Evolutionary conservation across 768 basidiomycete genomes (phyloP).

Genomic region (Rhizopogon vesiculosus): DNA sequence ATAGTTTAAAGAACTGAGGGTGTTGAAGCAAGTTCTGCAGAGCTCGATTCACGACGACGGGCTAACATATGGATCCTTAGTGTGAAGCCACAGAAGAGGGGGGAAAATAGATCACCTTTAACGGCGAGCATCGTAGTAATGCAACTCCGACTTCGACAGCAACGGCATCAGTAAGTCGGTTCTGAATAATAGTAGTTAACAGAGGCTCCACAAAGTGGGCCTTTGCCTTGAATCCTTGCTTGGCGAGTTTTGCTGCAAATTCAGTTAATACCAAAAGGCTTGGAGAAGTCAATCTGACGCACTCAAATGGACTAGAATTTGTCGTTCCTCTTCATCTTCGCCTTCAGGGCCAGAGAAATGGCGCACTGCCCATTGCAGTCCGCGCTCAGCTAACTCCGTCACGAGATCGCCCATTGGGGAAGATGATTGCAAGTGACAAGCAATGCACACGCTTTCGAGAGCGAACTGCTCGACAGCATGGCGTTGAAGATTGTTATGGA

Average conservation of each 20-base stretch:
- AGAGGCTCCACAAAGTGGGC: slow-evolving; percentile 68
- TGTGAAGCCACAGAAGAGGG: background rate
- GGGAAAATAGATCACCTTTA: slow-evolving; percentile 53
- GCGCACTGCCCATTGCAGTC: slow-evolving; percentile 50
- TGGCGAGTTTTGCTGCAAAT: slow-evolving; percentile 10
- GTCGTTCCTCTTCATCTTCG: slow-evolving; percentile 12
- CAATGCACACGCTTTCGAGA: slow-evolving; percentile 29
- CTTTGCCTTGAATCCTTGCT: slow-evolving; percentile 28
- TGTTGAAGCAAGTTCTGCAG: slow-evolving; percentile 76
- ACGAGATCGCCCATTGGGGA: slow-evolving; percentile 20
- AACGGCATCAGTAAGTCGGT: slow-evolving; percentile 40
- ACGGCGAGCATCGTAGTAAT: slow-evolving; percentile 34
- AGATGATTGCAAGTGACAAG: slow-evolving; percentile 17
- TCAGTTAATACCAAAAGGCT: background rate
- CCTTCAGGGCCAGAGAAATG: slow-evolving; percentile 33
- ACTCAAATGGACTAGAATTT: slow-evolving; percentile 35
- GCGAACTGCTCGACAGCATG: slow-evolving; percentile 23
- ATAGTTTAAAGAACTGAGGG: slow-evolving; percentile 51
- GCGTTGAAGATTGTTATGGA: slow-evolving; percentile 24
- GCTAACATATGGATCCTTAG: slow-evolving; percentile 32
- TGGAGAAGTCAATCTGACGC: slow-evolving; percentile 9
- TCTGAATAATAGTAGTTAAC: slow-evolving; percentile 57
- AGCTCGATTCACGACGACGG: slow-evolving; percentile 66
- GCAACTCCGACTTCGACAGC: slow-evolving; percentile 40
- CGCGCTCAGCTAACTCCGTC: slow-evolving; percentile 36